Base-by-base conservation (phyloP, 1,284 basidiomycete genomes). In the Rhodotorula sp. region DNA sequence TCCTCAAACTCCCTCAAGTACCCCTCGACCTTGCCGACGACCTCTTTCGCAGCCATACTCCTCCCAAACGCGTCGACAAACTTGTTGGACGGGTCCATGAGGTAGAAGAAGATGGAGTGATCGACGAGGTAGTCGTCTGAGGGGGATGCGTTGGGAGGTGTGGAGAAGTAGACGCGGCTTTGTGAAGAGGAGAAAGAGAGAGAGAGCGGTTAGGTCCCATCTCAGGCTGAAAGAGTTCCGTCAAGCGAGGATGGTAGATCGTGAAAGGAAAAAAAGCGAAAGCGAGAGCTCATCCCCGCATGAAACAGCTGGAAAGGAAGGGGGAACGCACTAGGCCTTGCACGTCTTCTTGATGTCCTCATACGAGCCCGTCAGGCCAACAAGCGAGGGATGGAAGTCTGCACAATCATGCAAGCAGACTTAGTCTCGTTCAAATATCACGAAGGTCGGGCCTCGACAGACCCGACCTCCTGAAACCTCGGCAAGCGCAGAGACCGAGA, bases 51-150 rank as follows among this genome's bases (percentile, higher is more conserved):
- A 1, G 85, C 86, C 63, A 86, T 88, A 63, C 85, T 86, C 82
- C 96, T 92, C 19, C 95, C 96, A 79, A 98, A 98, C 5, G 96
- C 95, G 77, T 99, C 94, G 3, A 98, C 92, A 76, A 98, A 99
- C 78, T 90, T 86, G 27, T 95, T 95, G 13, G 88, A 82, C 1
- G 96, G 95, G 79, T 98, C 94, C 94, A 99, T 97, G 47, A 99
- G 86, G 82, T 99, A 99, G 79, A 99, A 92, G 61, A 75, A 78
- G 71, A 77, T 75, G 20, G 68, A 67, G 81, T 97, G 94, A 81
- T 96, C 94, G 44, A 99, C 95, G 62, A 99, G 86, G 80, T 99
- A 99, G 83, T 99, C 95, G 58, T 85, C 84, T 7, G 80, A 86
- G 0, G 94, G 87, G 68, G 84, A 83, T 1, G 85, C 84, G 77